Evolutionary conservation across 2,329 filamentous ascomycete species (phyloP).

Genomic region (Fusarium pininemorale): DNA sequence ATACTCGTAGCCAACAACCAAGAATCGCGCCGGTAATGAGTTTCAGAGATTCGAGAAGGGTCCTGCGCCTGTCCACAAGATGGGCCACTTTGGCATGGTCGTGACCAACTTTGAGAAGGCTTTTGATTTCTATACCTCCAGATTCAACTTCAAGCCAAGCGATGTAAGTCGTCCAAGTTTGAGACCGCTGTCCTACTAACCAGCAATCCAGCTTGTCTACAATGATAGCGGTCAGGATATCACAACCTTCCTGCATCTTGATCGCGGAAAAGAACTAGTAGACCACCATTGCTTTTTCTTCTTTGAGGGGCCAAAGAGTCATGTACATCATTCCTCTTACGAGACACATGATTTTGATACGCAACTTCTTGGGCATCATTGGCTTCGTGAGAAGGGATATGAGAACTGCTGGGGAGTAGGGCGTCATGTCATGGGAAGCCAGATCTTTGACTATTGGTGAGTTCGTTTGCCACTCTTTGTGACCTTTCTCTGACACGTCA

Average conservation of each 20-base stretch:
- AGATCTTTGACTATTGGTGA: neutral
- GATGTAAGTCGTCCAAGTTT: neutral
- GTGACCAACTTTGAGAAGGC: neutral
- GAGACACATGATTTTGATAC: neutral
- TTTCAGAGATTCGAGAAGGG: neutral
- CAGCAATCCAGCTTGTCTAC: neutral
- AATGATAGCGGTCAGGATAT: neutral
- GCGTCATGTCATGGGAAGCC: neutral
- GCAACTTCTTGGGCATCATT: neutral
- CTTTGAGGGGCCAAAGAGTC: neutral
- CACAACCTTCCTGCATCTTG: neutral
- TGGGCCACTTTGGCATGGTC: neutral
- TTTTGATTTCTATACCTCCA: neutral
- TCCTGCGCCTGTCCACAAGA: neutral
- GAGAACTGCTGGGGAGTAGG: neutral
- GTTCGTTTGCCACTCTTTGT: rapidly evolving
- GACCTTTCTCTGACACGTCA: rapidly evolving
- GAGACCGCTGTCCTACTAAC: rapidly evolving
- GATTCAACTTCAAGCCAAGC: neutral
- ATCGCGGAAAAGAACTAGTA: neutral
- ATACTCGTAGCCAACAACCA: neutral
- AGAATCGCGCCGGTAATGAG: neutral
- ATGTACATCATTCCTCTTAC: neutral
- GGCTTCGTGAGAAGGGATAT: neutral
- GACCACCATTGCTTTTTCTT: neutral